These are phyloP conservation scores for Beta lomatogona DNA, from an alignment of 179 eudicot genomes.

Conservation along the genomic window DNA sequence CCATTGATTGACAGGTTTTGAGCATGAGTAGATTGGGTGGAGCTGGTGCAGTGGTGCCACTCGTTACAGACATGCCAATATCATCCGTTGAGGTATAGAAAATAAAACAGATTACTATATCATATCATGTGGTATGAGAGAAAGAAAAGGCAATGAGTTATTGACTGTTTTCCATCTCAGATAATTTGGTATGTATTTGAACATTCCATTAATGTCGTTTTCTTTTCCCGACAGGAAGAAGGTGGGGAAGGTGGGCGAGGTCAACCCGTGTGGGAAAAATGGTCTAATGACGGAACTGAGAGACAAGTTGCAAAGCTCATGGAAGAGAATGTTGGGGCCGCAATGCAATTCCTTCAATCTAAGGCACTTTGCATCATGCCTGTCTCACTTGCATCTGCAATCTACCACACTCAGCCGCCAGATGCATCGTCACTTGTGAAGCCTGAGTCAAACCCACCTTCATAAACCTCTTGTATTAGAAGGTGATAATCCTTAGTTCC, in stretches of 20 bases:
- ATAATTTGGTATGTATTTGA: not conserved
- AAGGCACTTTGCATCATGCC: conserved; percentile 99
- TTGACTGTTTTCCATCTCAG: not conserved
- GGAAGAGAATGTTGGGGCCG: conserved; percentile 94
- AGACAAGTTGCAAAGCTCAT: conserved; percentile 92
- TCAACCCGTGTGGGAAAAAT: conserved; percentile 91
- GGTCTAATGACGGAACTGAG: conserved; percentile 97
- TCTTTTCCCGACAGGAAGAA: conserved; percentile 55
- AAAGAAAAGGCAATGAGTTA: not conserved
- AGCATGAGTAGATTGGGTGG: conserved; percentile 98
- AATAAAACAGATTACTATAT: not conserved
- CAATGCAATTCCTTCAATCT: conserved; percentile 93
- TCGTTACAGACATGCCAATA: conserved; percentile 84
- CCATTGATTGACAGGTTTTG: conserved; percentile 59
- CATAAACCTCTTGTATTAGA: conserved; percentile 26
- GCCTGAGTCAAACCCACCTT: conserved; percentile 71
- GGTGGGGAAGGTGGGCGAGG: conserved; percentile 64
- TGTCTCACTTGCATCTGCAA: conserved; percentile 85
- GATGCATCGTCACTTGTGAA: conserved; percentile 58
- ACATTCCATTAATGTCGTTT: conserved; percentile 14
- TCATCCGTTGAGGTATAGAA: conserved; percentile 69
- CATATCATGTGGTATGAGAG: conserved; percentile 1
- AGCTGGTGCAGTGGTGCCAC: conserved; percentile 95
- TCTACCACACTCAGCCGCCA: conserved; percentile 79
- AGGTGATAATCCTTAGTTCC: conserved; percentile 13